These are phyloP conservation scores for Paracamarosporium sp. DNA, from an alignment of 2,329 filamentous ascomycete species.

Conservation along the genomic window DNA sequence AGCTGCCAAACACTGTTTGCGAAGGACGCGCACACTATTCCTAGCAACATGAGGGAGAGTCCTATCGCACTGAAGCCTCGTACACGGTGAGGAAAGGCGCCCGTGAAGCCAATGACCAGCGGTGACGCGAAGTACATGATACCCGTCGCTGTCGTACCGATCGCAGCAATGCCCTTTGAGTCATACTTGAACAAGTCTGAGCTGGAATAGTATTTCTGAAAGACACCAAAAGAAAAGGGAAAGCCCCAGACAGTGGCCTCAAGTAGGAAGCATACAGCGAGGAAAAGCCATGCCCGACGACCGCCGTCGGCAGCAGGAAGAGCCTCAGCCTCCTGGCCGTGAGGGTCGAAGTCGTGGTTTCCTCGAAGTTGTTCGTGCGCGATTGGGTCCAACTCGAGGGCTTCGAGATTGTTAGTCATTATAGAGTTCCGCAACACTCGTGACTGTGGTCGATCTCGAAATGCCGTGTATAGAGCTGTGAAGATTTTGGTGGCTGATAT, in stretches of 20 bases:
- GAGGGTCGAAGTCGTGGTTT: not conserved
- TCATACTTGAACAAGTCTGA: not conserved
- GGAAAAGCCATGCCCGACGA: conserved; percentile 57
- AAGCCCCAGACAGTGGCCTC: conserved; percentile 50
- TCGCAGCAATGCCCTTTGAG: not conserved
- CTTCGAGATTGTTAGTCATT: not conserved
- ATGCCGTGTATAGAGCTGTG: too few species aligned
- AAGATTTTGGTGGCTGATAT: not conserved
- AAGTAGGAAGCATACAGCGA: conserved; percentile 55
- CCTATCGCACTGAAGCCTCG: conserved; percentile 39
- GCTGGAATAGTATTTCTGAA: conserved; percentile 12
- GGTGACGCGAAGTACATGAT: conserved; percentile 53
- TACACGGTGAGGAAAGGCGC: conserved; percentile 31
- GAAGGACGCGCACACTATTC: conserved; percentile 31
- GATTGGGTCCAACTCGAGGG: not conserved
- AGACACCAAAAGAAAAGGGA: conserved; percentile 11
- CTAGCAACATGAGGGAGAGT: conserved; percentile 31
- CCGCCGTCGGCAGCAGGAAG: conserved; percentile 55
- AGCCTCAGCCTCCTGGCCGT: not conserved
- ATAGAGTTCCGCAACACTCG: not conserved
- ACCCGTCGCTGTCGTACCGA: conserved; percentile 26
- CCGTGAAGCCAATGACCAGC: conserved; percentile 33
- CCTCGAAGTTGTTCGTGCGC: not conserved
- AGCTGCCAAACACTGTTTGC: conserved; percentile 36
- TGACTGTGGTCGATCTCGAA: not conserved